These are phyloP conservation scores for Scheffersomyces lignicola DNA, from an alignment of 1,139 yeast species.

Conservation along the genomic window DNA sequence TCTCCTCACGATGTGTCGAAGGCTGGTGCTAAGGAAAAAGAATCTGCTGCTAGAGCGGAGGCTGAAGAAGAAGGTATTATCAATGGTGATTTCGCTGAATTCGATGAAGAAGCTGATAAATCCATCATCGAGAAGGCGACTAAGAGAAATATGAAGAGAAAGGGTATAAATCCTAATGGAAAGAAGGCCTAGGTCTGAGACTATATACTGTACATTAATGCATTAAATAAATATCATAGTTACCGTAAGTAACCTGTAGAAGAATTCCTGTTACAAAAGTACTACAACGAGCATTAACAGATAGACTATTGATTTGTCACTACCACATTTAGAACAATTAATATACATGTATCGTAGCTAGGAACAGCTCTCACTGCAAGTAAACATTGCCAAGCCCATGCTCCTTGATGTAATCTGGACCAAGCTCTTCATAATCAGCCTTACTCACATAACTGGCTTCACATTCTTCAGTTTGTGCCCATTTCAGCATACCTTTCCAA, in stretches of 20 bases:
- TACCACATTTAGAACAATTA: no score
- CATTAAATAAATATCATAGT: conserved; percentile 39
- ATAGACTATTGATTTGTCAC: no score
- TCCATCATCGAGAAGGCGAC: conserved; percentile 72
- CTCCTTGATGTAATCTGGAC: conserved; percentile 86
- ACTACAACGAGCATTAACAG: no score
- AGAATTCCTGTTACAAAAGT: background rate
- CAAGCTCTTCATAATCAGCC: conserved; percentile 83
- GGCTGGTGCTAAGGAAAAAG: conserved; percentile 90
- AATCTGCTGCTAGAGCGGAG: conserved; percentile 74
- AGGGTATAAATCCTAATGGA: conserved; percentile 72
- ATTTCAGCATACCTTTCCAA: conserved; percentile 92
- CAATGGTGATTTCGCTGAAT: conserved; percentile 80
- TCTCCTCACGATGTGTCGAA: conserved; percentile 81
- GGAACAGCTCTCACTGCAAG: conserved; percentile 14
- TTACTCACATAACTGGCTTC: conserved; percentile 55
- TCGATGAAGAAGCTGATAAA: conserved; percentile 75
- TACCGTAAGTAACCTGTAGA: background rate
- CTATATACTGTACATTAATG: conserved; percentile 4
- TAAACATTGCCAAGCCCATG: conserved; percentile 74
- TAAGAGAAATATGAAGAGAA: conserved; percentile 70
- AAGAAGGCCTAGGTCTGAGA: conserved; percentile 13
- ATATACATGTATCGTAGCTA: no score
- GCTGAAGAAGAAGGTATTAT: conserved; percentile 79
- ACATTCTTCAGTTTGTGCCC: conserved; percentile 58